A percentile compares a stretch with the other conserved stretches of the same genome.
These are phyloP conservation scores for Termitomyces sp. DNA, from an alignment of 768 basidiomycete species.

Conservation along the genomic window DNA sequence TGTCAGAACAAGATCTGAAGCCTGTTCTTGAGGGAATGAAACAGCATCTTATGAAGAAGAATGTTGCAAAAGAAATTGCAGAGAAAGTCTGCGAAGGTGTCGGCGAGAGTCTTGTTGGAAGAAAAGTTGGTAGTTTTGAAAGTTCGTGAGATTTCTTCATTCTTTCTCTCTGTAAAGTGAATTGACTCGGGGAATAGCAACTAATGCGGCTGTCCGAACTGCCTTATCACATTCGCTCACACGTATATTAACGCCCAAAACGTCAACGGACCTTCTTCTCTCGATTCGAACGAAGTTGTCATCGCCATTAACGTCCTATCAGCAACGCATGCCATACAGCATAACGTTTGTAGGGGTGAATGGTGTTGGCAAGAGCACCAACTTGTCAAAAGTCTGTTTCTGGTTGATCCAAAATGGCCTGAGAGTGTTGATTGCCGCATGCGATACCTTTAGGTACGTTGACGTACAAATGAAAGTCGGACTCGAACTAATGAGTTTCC, in stretches of 20 bases:
- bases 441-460: constrained; percentile 88
- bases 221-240: constrained; percentile 87
- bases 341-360: constrained; percentile 98
- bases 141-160: constrained; percentile 41
- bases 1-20: constrained; percentile 77
- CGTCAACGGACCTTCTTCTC: constrained; percentile 91
- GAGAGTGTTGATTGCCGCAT: constrained; percentile 93
- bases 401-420: constrained; percentile 97
- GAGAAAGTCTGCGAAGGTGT: constrained; percentile 94
- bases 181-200: constrained; percentile 42
- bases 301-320: constrained; percentile 64
- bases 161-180: constrained; percentile 5
- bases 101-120: constrained; percentile 84
- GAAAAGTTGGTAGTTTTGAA: constrained; percentile 86
- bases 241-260: constrained; percentile 91
- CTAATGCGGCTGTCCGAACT: constrained; percentile 74
- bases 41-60: constrained; percentile 97
- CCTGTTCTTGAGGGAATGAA: constrained; percentile 94
- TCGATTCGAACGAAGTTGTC: constrained; percentile 88
- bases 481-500: background rate
- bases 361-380: constrained; percentile 98
- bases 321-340: constrained; percentile 81
- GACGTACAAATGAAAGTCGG: background rate
- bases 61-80: constrained; percentile 93
- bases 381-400: constrained; percentile 96